A percentile compares a stretch with the other conserved stretches of the same genome.
phyloP scores from a whole-genome alignment of 2,329 filamentous ascomycete genomes.

The Aureobasidium sp. region DNA sequence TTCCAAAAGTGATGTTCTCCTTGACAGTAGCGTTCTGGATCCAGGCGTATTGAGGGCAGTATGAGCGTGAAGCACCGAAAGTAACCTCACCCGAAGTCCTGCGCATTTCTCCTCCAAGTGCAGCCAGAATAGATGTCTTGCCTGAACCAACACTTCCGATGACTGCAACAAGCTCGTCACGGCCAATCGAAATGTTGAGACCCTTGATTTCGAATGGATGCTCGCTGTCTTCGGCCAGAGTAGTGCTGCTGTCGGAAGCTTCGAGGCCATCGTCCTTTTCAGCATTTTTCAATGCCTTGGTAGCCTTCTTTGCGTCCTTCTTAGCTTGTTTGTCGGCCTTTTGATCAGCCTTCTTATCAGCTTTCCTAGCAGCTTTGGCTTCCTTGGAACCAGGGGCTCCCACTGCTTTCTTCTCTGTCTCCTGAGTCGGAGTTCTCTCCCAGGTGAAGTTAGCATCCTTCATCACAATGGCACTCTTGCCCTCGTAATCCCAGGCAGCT shows the following conservation, averaged over 20 bases:
- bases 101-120: conserved; percentile 89
- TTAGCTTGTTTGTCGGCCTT: conserved; percentile 26
- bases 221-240: conserved; percentile 45
- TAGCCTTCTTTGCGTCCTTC: conserved; percentile 16
- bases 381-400: conserved; percentile 27
- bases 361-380: conserved; percentile 36
- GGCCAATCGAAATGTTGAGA: conserved; percentile 57
- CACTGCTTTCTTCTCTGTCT: conserved; percentile 26
- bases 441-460: conserved; percentile 73
- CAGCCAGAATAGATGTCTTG: conserved; percentile 81
- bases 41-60: conserved; percentile 96
- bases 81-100: conserved; percentile 65
- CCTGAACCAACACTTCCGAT: conserved; percentile 85
- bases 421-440: conserved; percentile 57
- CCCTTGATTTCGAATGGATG: conserved; percentile 66
- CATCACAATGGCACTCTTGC: conserved; percentile 56
- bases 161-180: conserved; percentile 73
- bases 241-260: conserved; percentile 37
- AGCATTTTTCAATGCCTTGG: conserved; percentile 23
- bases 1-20: conserved; percentile 88
- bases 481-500: conserved; percentile 46
- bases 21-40: conserved; percentile 85
- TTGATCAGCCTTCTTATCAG: conserved; percentile 33
- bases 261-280: conserved; percentile 10
- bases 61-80: conserved; percentile 72